Evolutionary conservation across 2,329 filamentous ascomycete species (phyloP), one percentile per base, ranked within the genome.

Genomic region (Cladosporium oxysporum): DNA sequence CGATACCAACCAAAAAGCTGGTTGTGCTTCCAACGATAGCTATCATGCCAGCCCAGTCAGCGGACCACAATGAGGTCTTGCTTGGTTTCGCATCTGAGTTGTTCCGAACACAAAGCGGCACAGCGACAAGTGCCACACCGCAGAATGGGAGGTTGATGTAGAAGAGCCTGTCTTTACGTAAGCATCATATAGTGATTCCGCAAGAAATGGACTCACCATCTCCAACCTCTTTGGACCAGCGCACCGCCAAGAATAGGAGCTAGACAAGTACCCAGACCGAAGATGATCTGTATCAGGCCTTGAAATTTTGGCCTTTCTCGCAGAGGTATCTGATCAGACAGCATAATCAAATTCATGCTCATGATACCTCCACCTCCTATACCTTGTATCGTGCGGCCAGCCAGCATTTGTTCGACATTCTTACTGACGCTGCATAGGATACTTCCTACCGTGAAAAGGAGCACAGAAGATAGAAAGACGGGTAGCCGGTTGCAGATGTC

Each of bases 401-500:
- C 72, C 10, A 82, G 74, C 59, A 83, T 72, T 16, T 73, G 75
- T 0, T 70, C 66, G 6, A 82, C 74, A 41, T 71, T 77, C 62
- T 77, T 69, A 1, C 78, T 72, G 3, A 79, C 73, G 12, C 77
- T 76, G 67, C 80, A 83, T 16, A 83, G 71, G 2, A 82, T 76
- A 0, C 80, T 81, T n/a, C 83, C 83, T 10, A 79, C 69, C 0
- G 80, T 82, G 69, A 84, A 83, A 68, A 83, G 73, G 1, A 79
- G 62, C 0, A 84, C 72, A 0, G 81, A 80, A 0, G 72, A 66
- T 7, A 84, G 74, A 57, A 84, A 77, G 58, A 82, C 74, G 3
- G 77, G 73, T 26, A 80, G 81, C n/a, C 83, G 80, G 2, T 82
- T 83, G 65, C 85, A 84, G 26, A 83, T 78, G 64, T 83, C 78